Base-by-base conservation (phyloP, 495 filamentous ascomycete species). In the Aspergillus taichungensis region DNA sequence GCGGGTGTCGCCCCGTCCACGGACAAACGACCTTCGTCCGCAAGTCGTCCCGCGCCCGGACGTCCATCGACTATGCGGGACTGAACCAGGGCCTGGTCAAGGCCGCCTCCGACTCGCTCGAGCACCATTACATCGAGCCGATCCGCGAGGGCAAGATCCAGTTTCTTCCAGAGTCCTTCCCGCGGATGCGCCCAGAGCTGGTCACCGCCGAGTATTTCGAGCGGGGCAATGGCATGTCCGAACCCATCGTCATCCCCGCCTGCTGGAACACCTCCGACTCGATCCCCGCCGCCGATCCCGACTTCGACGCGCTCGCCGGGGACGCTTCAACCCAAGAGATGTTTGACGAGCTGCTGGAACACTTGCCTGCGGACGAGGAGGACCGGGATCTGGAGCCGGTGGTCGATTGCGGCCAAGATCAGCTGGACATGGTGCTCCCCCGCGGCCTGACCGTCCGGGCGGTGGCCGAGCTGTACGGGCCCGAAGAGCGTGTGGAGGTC, bases 401-500 rank as follows among this genome's bases (percentile, higher is more conserved):
- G 13, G 56, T 69, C 14, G 78, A 84, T 51, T 66, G 76, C 54
- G 74, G 83, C 34, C 75, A 85, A 55, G 83, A 87, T 56, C 72
- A 71, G 41, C 60, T 88, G 8, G 84, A 82, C 50, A 87, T 87
- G 84, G 78, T 87, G 7, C 84, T 88, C 34, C 84, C 84, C 3
- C 60, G 78, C 48, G 76, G 74, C 12, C 59, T 88, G 34, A 87
- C 82, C 0, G 83, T 87, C 13, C 71, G 80, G 29, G 64, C 69
- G 31, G 83, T 87, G 30, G 73, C 78, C 12, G 77, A 86, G 49
- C 67, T 87, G 9, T 81, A 82, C 51, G 83, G 84, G 8, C 73
- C 73, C 6, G 76, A 80, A 40, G 77, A 81, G 57, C 71, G 72
- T 35, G 74, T 88, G 9, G 80, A 84, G 42, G 83, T 88, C 30